phyloP scores from a whole-genome alignment of 2,329 filamentous ascomycete genomes.

The Calonectria fujianensis region DNA sequence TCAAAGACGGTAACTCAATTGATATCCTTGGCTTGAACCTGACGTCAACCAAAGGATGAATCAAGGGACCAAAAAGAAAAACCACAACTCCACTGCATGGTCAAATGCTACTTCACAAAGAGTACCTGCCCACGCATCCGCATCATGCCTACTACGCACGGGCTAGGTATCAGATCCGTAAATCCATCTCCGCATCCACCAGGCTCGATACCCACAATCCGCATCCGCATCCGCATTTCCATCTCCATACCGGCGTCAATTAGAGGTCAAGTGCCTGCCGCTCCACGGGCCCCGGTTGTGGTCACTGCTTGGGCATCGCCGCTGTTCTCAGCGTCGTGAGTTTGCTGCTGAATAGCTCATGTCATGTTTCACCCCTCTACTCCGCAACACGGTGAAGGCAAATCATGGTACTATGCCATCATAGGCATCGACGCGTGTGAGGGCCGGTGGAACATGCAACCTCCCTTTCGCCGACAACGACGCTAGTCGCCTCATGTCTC shows the following conservation, averaged over 20 bases:
- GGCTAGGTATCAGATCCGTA: constrained; percentile 39
- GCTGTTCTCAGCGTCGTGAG: constrained; percentile 8
- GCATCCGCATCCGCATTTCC: constrained; percentile 26
- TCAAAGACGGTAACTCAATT: constrained; percentile 30
- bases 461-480: constrained; percentile 53
- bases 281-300: constrained; percentile 16
- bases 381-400: constrained; percentile 29
- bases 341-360: constrained; percentile 15
- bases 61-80: constrained; percentile 9
- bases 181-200: constrained; percentile 38
- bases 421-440: constrained; percentile 37
- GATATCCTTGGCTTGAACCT: neutral
- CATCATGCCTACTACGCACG: constrained; percentile 35
- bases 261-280: constrained; percentile 32
- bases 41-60: neutral
- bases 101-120: constrained; percentile 9
- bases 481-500: constrained; percentile 44
- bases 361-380: constrained; percentile 40
- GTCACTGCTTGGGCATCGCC: constrained; percentile 30
- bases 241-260: constrained; percentile 36
- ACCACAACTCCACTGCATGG: neutral
- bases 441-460: constrained; percentile 46
- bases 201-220: neutral
- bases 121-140: constrained; percentile 28
- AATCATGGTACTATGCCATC: constrained; percentile 33